phyloP scores from a whole-genome alignment of 2,329 filamentous ascomycete genomes.

The Escovopsis sp. region DNA sequence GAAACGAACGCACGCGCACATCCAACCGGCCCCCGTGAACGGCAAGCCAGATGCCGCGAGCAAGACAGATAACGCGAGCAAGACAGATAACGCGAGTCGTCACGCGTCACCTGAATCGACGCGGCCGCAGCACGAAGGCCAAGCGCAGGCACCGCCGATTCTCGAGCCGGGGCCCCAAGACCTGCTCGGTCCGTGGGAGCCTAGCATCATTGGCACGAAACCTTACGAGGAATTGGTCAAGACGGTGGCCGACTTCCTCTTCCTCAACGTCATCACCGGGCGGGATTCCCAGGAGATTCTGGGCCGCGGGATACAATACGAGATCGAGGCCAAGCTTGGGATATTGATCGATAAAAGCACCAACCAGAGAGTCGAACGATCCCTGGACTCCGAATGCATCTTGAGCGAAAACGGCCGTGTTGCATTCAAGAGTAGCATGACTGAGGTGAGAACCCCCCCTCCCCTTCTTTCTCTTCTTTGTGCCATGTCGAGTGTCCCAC shows the following conservation, averaged over 20 bases:
- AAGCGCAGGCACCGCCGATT: constrained; percentile 12
- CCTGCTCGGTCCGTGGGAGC: constrained; percentile 45
- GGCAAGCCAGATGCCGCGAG: constrained; percentile 20
- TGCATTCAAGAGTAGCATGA: constrained; percentile 80
- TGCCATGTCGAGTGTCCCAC: neutral
- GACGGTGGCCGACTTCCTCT: constrained; percentile 68
- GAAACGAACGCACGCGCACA: constrained; percentile 19
- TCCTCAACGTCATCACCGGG: constrained; percentile 51
- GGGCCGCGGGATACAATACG: constrained; percentile 57
- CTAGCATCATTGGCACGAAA: constrained; percentile 52
- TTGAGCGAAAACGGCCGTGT: constrained; percentile 46
- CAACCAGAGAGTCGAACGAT: constrained; percentile 51
- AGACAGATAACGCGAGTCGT: constrained; percentile 23
- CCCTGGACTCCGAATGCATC: constrained; percentile 56
- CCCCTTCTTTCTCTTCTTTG: no score
- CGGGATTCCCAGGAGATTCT: constrained; percentile 49
- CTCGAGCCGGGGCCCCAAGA: constrained; percentile 17
- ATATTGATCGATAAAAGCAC: constrained; percentile 61
- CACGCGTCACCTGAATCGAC: constrained; percentile 33
- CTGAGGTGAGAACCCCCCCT: constrained; percentile 44
- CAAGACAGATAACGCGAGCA: constrained; percentile 21
- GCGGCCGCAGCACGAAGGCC: constrained; percentile 15
- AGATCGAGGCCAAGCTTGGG: constrained; percentile 90
- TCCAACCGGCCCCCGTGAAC: constrained; percentile 15
- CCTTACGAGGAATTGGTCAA: constrained; percentile 64